Evolutionary conservation across 495 filamentous ascomycete genomes (phyloP).

Genomic region (Lasiosphaeria hispida): DNA sequence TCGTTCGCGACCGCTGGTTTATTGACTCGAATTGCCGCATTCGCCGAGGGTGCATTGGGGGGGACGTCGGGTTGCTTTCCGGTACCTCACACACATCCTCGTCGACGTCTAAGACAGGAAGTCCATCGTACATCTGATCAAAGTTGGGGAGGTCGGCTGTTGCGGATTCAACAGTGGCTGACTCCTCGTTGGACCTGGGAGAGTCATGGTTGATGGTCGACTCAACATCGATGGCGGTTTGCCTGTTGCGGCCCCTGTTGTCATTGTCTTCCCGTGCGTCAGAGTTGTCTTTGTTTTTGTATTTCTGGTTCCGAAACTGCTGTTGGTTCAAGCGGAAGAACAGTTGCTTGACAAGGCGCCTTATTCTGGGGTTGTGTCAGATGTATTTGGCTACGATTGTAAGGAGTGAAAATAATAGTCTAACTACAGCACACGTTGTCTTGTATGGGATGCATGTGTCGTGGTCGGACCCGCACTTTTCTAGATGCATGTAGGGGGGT

Average conservation of each 20-base stretch:
- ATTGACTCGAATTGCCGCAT: not conserved
- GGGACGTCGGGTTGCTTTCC: not conserved
- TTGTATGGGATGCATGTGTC: too few relatives aligned
- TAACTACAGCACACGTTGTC: too few relatives aligned
- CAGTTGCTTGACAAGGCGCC: not conserved
- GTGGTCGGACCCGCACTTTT: too few relatives aligned
- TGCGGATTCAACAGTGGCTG: not conserved
- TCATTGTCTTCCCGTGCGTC: not conserved
- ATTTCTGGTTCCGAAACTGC: not conserved
- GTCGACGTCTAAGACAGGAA: not conserved
- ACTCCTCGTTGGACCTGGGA: not conserved
- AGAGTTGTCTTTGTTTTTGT: not conserved
- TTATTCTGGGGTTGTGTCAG: not conserved
- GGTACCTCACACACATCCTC: not conserved
- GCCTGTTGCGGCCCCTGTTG: not conserved
- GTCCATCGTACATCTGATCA: too few relatives aligned
- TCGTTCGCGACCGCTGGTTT: too few relatives aligned
- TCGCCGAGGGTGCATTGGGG: not conserved
- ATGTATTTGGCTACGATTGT: too few relatives aligned
- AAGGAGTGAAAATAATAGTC: too few relatives aligned
- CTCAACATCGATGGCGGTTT: not conserved
- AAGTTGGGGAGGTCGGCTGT: too few relatives aligned
- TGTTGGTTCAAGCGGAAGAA: constrained; percentile 7
- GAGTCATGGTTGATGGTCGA: not conserved
- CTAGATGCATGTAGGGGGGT: not conserved